Evolutionary conservation across 2,329 filamentous ascomycete species (phyloP).

Genomic region (Nemania serpens): DNA sequence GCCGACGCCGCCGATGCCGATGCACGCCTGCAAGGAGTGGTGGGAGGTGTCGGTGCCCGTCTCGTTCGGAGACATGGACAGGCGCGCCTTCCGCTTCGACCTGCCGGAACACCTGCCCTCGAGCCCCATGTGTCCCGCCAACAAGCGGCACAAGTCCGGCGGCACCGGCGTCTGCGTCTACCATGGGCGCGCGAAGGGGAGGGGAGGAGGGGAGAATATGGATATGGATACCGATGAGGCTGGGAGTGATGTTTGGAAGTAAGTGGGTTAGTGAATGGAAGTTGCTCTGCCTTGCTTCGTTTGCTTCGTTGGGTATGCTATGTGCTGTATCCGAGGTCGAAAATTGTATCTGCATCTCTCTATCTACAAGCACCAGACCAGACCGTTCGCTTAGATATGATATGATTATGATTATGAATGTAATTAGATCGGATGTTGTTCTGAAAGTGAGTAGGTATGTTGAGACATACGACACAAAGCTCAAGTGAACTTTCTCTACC

Average conservation of each 20-base stretch:
- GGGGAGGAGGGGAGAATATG: background rate
- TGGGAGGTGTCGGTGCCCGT: slow-evolving; percentile 37
- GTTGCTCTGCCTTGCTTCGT: background rate
- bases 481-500: too few relatives aligned
- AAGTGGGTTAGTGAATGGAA: too few relatives aligned
- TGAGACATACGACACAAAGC: too few relatives aligned
- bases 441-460: too few relatives aligned
- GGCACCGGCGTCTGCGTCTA: slow-evolving; percentile 57
- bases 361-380: too few relatives aligned
- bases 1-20: too few relatives aligned
- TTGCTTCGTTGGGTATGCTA: background rate
- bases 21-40: slow-evolving; percentile 36
- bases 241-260: slow-evolving; percentile 26
- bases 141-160: slow-evolving; percentile 49
- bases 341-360: too few relatives aligned
- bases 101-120: slow-evolving; percentile 56
- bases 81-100: slow-evolving; percentile 51
- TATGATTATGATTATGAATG: too few relatives aligned
- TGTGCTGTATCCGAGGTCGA: too few relatives aligned
- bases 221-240: slow-evolving; percentile 6
- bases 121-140: slow-evolving; percentile 58
- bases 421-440: too few relatives aligned
- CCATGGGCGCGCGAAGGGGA: slow-evolving; percentile 46
- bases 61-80: slow-evolving; percentile 31
- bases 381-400: too few relatives aligned